These are phyloP conservation scores for Fusarium setosum DNA, from an alignment of 2,329 filamentous ascomycete genomes.

Conservation along the genomic window DNA sequence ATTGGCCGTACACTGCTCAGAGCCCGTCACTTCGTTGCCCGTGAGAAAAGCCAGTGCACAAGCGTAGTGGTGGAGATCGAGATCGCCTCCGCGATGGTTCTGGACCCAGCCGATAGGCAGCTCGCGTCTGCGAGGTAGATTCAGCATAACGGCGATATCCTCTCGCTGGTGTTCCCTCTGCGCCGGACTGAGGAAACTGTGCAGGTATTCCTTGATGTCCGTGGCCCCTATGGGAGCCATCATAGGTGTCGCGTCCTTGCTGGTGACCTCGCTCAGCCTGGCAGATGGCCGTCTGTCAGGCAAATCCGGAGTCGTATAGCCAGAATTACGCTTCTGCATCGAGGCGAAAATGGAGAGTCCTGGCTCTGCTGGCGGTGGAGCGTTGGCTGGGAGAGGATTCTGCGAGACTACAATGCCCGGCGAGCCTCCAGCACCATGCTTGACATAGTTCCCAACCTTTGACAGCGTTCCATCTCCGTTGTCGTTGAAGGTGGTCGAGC, in stretches of 20 bases:
- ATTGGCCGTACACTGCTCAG: constrained; percentile 30
- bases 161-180: constrained; percentile 34
- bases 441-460: constrained; percentile 42
- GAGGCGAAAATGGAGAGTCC: constrained; percentile 12
- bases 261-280: neutral
- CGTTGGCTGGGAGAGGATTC: constrained; percentile 34
- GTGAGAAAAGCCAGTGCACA: constrained; percentile 48
- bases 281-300: constrained; percentile 5
- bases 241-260: neutral
- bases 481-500: constrained; percentile 49
- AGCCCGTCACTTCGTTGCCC: constrained; percentile 40
- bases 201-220: constrained; percentile 37
- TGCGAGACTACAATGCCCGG: constrained; percentile 46
- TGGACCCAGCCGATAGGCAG: constrained; percentile 44
- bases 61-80: constrained; percentile 42
- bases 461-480: constrained; percentile 55
- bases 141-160: constrained; percentile 40
- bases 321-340: constrained; percentile 9
- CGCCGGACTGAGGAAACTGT: constrained; percentile 27
- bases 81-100: constrained; percentile 24
- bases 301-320: neutral
- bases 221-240: neutral
- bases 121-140: constrained; percentile 35
- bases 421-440: constrained; percentile 21
- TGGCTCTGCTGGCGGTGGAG: constrained; percentile 33